Conservation (phyloP, 192 early-diverging fungal species). For the Lobosporangium transversale region DNA sequence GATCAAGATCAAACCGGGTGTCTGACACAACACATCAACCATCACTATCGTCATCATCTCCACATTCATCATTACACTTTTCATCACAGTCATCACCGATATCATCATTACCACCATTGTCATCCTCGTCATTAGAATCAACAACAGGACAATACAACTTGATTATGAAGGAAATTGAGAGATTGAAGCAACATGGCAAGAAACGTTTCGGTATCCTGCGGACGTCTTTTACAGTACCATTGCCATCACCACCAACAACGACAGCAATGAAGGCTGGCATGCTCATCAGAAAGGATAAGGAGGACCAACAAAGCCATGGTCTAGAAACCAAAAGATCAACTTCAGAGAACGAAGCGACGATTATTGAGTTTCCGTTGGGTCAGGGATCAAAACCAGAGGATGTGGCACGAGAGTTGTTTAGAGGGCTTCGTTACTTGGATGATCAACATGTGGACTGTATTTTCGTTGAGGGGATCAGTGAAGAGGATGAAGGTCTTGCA, state of each 20-base stretch:
- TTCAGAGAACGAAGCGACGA: not conserved
- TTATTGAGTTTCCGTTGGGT: conserved; percentile 66
- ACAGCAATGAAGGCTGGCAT: not conserved
- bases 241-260: not conserved
- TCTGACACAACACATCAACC: no score
- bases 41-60: no score
- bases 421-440: conserved; percentile 81
- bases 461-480: conserved; percentile 91
- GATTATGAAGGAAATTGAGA: conserved; percentile 41
- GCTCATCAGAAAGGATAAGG: not conserved
- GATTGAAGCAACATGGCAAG: conserved; percentile 35
- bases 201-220: conserved; percentile 48
- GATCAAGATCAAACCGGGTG: conserved; percentile 3
- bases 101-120: not conserved
- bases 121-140: not conserved
- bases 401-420: conserved; percentile 86
- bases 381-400: conserved; percentile 61
- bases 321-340: not conserved
- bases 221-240: conserved; percentile 26
- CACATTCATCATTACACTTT: no score
- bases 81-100: no score
- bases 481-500: conserved; percentile 89
- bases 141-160: conserved; percentile 13
- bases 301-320: not conserved
- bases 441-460: conserved; percentile 73